Conservation (phyloP, 2,329 filamentous ascomycete species). For the Alternaria angustiovoidea region DNA sequence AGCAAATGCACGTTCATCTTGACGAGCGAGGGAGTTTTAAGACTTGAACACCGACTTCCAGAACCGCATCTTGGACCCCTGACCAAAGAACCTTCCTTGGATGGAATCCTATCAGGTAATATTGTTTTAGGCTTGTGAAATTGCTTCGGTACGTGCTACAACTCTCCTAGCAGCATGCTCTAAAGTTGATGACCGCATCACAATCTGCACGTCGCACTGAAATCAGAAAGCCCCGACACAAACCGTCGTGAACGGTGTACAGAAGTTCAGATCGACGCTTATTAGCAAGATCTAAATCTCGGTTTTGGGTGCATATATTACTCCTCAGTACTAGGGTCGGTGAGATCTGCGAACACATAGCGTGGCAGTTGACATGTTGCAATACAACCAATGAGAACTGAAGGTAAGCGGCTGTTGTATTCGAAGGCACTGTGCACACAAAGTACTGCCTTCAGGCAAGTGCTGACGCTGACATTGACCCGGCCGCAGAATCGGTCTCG, state of each 20-base stretch:
- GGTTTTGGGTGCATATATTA: neutral
- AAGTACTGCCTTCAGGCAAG: neutral
- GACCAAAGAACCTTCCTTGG: neutral
- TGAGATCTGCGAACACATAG: neutral
- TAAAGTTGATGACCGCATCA: neutral
- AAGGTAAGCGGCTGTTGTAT: neutral
- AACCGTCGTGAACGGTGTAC: neutral
- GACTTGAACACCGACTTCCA: neutral
- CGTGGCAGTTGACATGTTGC: neutral
- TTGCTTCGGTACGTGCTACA: neutral
- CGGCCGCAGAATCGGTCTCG: neutral
- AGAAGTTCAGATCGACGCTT: neutral
- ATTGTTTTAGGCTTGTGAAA: neutral
- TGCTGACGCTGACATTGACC: constrained; percentile 2
- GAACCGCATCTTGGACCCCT: neutral
- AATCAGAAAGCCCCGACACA: neutral
- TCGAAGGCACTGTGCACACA: neutral
- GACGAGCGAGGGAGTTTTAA: neutral
- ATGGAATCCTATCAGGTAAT: neutral
- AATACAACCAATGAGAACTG: neutral
- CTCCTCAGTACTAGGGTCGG: neutral
- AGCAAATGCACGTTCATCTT: neutral
- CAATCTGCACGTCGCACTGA: neutral
- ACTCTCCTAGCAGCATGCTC: neutral
- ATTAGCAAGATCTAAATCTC: neutral